Base-by-base conservation (phyloP, 2,329 filamentous ascomycete genomes). In the Ceratocystis cacaofunesta region DNA sequence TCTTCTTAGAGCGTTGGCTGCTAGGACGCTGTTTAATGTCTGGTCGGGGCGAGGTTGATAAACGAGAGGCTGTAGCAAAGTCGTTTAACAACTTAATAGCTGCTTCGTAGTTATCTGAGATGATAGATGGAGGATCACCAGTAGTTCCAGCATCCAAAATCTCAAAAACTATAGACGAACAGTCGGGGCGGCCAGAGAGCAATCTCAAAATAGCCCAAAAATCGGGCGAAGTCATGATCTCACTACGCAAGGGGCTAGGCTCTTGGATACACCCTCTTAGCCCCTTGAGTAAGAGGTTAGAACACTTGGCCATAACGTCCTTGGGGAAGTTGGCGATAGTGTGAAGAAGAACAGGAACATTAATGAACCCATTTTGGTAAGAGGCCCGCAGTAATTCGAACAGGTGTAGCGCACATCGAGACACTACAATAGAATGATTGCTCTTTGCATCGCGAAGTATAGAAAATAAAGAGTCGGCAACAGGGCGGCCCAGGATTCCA, bases 171-270 rank as follows among this genome's bases (percentile, higher is more conserved):
- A 86, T 80, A 0, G 86, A 80, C 1, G 90, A 88, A 30, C 88
- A 86, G 64, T 89, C 86, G 2, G 84, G 77, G 68, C 87, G 82
- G 28, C 80, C 79, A 60, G 89, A 85, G 19, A 99, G 78, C 41
- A 85, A 83, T 68, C 90, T 86, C 63, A 99, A 79, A 15, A 96
- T 89, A 4, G 88, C 87, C 94, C 94, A 99, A 74, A 99, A 97
- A 72, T 99, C 94, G 0, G 94, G 94, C 19, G 92, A 97, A 15
- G 90, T 92, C 76, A 95, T 95, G 70, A 97, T 89, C 76, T 97
- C 92, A 70, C 89, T 96, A 66, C 90, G 85, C 32, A 99, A 78
- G 12, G 88, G 85, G 30, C 86, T 85, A 0, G 90, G 85, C 67
- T 88, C 84, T 63, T 87, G 85, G 69, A 96, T 89, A 71, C 92